Evolutionary conservation across 1,139 yeast genomes (phyloP), one percentile per base, ranked within the genome.

Genomic region (Scheffersomyces illinoinensis): DNA sequence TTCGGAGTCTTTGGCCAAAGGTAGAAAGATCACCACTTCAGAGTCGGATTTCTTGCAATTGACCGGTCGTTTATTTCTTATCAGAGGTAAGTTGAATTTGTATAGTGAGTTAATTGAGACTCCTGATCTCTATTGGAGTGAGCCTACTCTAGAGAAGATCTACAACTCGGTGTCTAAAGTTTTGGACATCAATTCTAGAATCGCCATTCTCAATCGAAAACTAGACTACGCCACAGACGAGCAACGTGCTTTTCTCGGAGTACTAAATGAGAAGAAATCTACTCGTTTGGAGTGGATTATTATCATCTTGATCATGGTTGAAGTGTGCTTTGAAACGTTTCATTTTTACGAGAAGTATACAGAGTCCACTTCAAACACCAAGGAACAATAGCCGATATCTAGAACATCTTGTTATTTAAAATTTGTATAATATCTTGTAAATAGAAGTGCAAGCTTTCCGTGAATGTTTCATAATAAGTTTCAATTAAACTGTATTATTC

Each of bases 81-180:
- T 93, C 21, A 77, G 98, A 59, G 97, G 97, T 1, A 89, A 89
- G 65, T 79, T 93, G 62, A 93, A 93, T 66, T 75, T 93, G 53
- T 91, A 93, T 71, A 89, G 95, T n/a, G 97, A 93, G 68, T 81
- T 93, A 58, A 91, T 91, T 52, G 98, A 93, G 67, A 91, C 96
- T 0, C 98, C 98, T 0, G 98, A 93, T 71, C 74, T 92, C 54
- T 93, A 92, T 73, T 93, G 98, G 98, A 85, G 92, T 57, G 97
- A 92, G 67, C 97, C 97, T 0, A 85, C 87, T 48, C 77, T 93
- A 57, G 98, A 93, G 68, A 82, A 81, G 57, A 85, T 92, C 19
- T 93, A 91, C 72, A 83, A 87, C 54, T 81, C 85, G 23, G 86
- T 91, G 4, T 89, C 96, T 0, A 83, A 83, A 57, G 85, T 85